Evolutionary conservation across 805 yeast species (phyloP), one percentile per base, ranked within the genome.

Genomic region (Barnettozyma wickerhamii): DNA sequence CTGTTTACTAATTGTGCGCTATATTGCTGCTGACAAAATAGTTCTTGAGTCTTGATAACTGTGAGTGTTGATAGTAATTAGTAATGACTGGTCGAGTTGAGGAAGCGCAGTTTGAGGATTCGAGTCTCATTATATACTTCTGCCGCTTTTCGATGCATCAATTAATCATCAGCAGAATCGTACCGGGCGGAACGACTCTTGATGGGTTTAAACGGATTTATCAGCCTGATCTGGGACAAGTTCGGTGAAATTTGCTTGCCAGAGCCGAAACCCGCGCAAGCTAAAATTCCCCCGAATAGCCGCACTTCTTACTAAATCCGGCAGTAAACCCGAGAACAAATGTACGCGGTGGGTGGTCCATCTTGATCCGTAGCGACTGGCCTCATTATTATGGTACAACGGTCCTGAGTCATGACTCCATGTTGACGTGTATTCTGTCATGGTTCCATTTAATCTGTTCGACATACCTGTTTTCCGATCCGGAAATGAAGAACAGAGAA

Each of bases 1-100:
- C 10, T 33, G 36, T 33, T 34, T 34, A 34, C 37, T 34, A 34
- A 34, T 34, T 13, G 15, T 33, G 13, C 13, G 14, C 12, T 23
- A 23, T 23, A 9, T 23, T 23, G 26, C 26, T 23, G 19, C 34
- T 31, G 34, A 31, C 34, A 31, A 31, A 31, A 19, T 15, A n/a
- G n/a, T n/a, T n/a, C 20, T 13, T 14, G 10, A 31, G n/a, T 31
- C 20, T 19, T 31, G 19, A 31, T 20, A 23, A 23, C 3, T 23
- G 12, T 23, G 26, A 23, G 26, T 23, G 12, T n/a, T n/a, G n/a
- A 23, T 23, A 23, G 26, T 9, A 23, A 23, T 9, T 23, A 3
- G 12, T 23, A 3, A 23, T 12, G 12, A 23, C 9, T 23, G 3
- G 26, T 2, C 12, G 26, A 12, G 12, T 23, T 12, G 12, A 23